A percentile compares a stretch with the other conserved stretches of the same genome.
Evolutionary conservation across 495 filamentous ascomycete species (phyloP).

Genomic region (Aspergillus haitiensis): DNA sequence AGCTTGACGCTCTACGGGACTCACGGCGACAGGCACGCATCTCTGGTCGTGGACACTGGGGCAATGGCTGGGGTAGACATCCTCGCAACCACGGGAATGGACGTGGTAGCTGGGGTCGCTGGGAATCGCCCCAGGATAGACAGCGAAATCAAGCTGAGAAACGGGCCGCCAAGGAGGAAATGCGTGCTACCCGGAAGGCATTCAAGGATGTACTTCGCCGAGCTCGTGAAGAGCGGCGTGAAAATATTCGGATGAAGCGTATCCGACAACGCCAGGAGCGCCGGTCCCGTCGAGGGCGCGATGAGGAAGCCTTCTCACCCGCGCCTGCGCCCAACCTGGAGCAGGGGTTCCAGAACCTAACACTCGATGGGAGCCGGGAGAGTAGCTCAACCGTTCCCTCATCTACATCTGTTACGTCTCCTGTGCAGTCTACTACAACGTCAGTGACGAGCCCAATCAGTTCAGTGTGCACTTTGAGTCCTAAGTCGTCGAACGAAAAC

Average conservation of each 20-base stretch:
- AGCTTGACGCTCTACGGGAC: constrained; percentile 38
- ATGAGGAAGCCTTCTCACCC: background rate
- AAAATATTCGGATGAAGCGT: constrained; percentile 28
- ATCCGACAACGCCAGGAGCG: constrained; percentile 28
- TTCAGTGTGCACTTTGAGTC: constrained; percentile 27
- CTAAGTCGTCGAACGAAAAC: constrained; percentile 22
- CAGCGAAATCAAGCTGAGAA: constrained; percentile 34
- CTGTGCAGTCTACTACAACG: constrained; percentile 20
- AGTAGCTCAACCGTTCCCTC: constrained; percentile 20
- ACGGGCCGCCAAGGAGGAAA: constrained; percentile 42
- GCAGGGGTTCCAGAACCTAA: constrained; percentile 29
- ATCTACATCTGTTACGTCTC: constrained; percentile 14
- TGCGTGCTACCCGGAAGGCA: constrained; percentile 39
- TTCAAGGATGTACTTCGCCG: constrained; percentile 43
- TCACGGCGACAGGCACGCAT: constrained; percentile 40
- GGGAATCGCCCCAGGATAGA: constrained; percentile 43
- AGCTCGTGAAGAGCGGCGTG: constrained; percentile 43
- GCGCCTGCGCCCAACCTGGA: constrained; percentile 11
- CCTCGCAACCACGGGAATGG: constrained; percentile 12
- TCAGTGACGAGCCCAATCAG: constrained; percentile 29
- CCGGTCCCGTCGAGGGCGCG: constrained; percentile 13
- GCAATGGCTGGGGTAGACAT: constrained; percentile 26
- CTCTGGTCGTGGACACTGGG: constrained; percentile 30
- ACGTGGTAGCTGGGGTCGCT: constrained; percentile 38
- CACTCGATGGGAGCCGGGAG: constrained; percentile 23